Evolutionary conservation across 73 alveolate genomes (phyloP).

Genomic region (Blepharisma japonicum): DNA sequence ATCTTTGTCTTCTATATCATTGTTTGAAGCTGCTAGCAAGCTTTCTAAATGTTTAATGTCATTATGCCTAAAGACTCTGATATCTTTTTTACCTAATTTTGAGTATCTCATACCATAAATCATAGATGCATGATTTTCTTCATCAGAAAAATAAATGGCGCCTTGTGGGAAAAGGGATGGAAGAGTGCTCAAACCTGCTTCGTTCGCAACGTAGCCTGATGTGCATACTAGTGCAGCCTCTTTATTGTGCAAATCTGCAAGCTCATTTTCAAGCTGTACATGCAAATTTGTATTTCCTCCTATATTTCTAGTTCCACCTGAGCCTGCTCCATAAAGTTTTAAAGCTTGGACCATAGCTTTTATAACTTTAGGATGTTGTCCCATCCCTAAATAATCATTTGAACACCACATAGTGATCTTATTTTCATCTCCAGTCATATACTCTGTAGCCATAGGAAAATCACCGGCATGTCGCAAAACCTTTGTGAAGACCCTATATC

Average conservation of each 20-base stretch:
- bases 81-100: slow-evolving; percentile 51
- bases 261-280: slow-evolving; percentile 58
- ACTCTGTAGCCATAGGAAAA: slow-evolving; percentile 68
- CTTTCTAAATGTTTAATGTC: slow-evolving; percentile 62
- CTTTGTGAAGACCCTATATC: slow-evolving; percentile 66
- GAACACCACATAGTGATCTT: slow-evolving; percentile 75
- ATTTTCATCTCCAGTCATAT: slow-evolving; percentile 30
- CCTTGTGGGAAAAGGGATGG: slow-evolving; percentile 54
- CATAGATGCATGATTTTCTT: slow-evolving; percentile 75
- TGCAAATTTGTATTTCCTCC: slow-evolving; percentile 76
- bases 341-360: slow-evolving; percentile 59
- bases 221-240: slow-evolving; percentile 61
- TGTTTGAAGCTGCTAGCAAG: slow-evolving; percentile 44
- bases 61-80: slow-evolving; percentile 63
- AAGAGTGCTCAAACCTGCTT: slow-evolving; percentile 66
- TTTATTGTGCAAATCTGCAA: slow-evolving; percentile 66
- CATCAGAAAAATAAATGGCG: slow-evolving; percentile 64
- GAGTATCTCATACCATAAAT: slow-evolving; percentile 68
- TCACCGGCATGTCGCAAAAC: slow-evolving; percentile 52
- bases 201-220: slow-evolving; percentile 72
- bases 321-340: slow-evolving; percentile 64
- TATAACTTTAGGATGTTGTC: slow-evolving; percentile 61
- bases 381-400: slow-evolving; percentile 82
- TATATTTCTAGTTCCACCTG: slow-evolving; percentile 86
- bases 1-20: slow-evolving; percentile 3